Percentiles rank a stretch among this genome's conserved stretches.
Conservation (phyloP, 163 green algal genomes). For the Volvox carteri region DNA sequence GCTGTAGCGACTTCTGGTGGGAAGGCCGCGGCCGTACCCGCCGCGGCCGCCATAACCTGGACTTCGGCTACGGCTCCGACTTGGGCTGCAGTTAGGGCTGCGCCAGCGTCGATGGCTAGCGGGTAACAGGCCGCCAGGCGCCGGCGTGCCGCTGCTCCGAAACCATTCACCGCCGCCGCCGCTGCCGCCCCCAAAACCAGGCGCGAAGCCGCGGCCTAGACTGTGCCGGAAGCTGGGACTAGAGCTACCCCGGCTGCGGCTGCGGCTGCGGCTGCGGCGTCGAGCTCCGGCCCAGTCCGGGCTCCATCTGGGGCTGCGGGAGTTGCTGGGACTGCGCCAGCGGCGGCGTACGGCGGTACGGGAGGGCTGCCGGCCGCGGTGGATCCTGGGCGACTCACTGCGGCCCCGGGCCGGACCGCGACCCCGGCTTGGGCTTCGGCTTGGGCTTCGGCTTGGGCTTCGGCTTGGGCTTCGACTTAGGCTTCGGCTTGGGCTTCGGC, state of each 20-base stretch:
- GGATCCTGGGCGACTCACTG: not conserved
- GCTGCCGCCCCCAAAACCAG: too few relatives aligned
- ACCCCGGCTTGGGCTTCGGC: not conserved
- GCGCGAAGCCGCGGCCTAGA: not conserved
- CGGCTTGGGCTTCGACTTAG: not conserved
- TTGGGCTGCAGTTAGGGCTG: not conserved
- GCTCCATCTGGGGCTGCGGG: not conserved
- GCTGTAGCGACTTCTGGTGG: slow-evolving; percentile 13
- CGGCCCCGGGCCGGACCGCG: too few relatives aligned
- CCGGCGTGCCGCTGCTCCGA: not conserved
- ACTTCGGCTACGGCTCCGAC: not conserved
- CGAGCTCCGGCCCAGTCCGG: not conserved
- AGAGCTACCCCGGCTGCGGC: not conserved
- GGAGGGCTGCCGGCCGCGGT: not conserved
- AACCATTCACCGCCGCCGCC: not conserved
- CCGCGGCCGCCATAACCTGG: not conserved
- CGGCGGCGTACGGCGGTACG: not conserved
- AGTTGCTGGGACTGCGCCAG: not conserved
- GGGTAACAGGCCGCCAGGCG: not conserved
- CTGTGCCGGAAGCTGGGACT: too few relatives aligned
- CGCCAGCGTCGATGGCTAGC: slow-evolving; percentile 13
- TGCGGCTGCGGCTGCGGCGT: slow-evolving; percentile 1
- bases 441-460: not conserved
- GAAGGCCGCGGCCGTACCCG: not conserved
- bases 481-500: not conserved